phyloP scores from a whole-genome alignment of 148 eudicot species.

The Cornus florida region DNA sequence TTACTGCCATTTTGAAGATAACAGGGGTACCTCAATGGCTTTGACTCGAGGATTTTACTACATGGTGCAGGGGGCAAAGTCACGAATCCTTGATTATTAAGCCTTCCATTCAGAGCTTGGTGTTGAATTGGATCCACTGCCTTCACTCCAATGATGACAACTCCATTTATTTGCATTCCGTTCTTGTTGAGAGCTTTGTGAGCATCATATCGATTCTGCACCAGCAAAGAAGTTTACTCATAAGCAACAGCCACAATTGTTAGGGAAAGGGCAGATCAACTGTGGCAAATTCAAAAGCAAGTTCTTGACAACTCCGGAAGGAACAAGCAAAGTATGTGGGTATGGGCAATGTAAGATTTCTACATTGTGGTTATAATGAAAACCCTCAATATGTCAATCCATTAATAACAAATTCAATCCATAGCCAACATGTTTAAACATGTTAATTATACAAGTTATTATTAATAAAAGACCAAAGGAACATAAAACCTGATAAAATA shows the following conservation, averaged over 20 bases:
- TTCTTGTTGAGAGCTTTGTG: constrained; percentile 86
- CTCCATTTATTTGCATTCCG: constrained; percentile 81
- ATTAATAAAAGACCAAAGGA: too few species aligned
- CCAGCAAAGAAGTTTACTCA: not conserved
- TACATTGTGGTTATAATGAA: too few species aligned
- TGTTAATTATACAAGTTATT: too few species aligned
- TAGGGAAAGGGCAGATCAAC: not conserved
- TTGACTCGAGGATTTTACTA: constrained; percentile 41
- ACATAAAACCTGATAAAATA: too few species aligned
- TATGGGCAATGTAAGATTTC: too few species aligned
- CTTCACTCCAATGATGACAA: constrained; percentile 87
- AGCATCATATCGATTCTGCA: constrained; percentile 83
- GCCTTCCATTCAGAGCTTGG: constrained; percentile 64
- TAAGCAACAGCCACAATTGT: not conserved
- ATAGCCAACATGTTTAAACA: too few species aligned
- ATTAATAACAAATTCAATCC: not conserved
- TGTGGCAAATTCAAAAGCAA: too few species aligned
- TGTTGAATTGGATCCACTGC: constrained; percentile 76
- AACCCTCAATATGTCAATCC: not conserved
- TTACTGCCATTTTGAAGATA: constrained; percentile 63
- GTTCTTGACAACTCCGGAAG: too few species aligned
- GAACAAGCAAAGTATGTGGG: too few species aligned
- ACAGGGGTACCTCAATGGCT: constrained; percentile 36
- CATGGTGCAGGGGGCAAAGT: constrained; percentile 54
- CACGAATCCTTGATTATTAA: constrained; percentile 83